Evolutionary conservation across 78 protist species (phyloP).

Genomic region (Anaeramoeba ignava): DNA sequence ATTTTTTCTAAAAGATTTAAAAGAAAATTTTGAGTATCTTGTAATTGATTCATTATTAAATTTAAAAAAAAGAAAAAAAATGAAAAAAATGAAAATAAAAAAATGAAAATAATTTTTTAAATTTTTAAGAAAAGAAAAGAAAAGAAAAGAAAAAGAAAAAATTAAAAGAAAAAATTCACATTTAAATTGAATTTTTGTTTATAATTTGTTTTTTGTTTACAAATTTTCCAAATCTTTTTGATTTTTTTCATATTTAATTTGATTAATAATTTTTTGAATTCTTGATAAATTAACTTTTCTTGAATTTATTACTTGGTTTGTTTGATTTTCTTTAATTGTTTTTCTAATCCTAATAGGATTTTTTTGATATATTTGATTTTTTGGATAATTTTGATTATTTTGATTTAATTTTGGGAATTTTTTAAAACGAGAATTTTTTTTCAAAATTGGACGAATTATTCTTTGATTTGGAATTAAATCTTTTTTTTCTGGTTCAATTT

Average conservation of each 20-base stretch:
- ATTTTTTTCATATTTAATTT: constrained; percentile 5
- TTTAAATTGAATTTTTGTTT: not conserved
- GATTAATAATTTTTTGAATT: too few species aligned
- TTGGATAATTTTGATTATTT: too few species aligned
- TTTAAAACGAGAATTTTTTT: too few species aligned
- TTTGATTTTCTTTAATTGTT: constrained; percentile 5
- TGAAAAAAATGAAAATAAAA: not conserved
- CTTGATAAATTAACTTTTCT: constrained; percentile 2
- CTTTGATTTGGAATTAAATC: too few species aligned
- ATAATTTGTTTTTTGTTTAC: not conserved
- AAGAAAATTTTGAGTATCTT: not conserved
- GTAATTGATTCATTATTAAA: not conserved
- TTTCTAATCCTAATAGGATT: not conserved
- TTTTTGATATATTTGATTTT: not conserved
- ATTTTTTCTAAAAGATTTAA: not conserved
- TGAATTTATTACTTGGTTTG: constrained; percentile 3
- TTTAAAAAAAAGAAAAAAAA: not conserved
- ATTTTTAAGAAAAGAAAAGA: too few species aligned
- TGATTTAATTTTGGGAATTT: too few species aligned
- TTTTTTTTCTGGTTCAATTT: not conserved
- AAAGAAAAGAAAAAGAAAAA: not conserved
- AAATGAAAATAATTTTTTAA: not conserved
- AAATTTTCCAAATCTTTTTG: not conserved
- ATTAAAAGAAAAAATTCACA: not conserved
- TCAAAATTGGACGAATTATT: too few species aligned